Conservation (phyloP, 2,329 filamentous ascomycete genomes). For the Teratosphaeria epicoccoides region DNA sequence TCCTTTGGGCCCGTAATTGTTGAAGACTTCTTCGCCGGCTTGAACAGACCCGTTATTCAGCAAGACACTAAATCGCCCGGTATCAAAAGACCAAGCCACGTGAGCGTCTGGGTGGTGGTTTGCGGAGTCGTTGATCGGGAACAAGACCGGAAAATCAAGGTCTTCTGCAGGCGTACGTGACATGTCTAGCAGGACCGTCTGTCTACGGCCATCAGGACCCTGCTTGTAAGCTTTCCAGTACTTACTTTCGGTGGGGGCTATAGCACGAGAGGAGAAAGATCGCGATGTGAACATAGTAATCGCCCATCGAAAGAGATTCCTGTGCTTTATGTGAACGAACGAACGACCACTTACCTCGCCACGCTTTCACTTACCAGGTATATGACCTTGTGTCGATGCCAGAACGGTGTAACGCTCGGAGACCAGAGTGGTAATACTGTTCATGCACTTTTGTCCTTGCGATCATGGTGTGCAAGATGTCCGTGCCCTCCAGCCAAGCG, state of each 20-base stretch:
- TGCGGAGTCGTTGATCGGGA: conserved; percentile 39
- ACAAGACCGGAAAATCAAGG: conserved; percentile 35
- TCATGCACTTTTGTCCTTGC: conserved; percentile 27
- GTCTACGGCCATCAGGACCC: conserved; percentile 15
- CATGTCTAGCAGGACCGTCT: conserved; percentile 26
- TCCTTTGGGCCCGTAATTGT: conserved; percentile 44
- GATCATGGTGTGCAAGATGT: conserved; percentile 23
- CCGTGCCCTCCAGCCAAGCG: conserved; percentile 26
- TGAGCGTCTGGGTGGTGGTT: conserved; percentile 39
- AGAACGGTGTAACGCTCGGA: conserved; percentile 20
- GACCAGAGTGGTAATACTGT: conserved; percentile 26
- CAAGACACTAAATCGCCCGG: conserved; percentile 30
- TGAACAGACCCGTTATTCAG: conserved; percentile 23
- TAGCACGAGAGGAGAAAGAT: conserved; percentile 36
- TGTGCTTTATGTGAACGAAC: conserved; percentile 19
- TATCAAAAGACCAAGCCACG: conserved; percentile 38
- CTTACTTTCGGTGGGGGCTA: conserved; percentile 24
- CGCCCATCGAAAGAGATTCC: conserved; percentile 41
- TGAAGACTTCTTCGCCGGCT: conserved; percentile 36
- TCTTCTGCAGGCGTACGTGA: conserved; percentile 22
- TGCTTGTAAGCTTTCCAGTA: conserved; percentile 28
- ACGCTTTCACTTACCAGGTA: conserved; percentile 29
- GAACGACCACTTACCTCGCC: conserved; percentile 15
- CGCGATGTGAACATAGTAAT: conserved; percentile 42
- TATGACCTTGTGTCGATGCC: conserved; percentile 26